These are phyloP conservation scores for Hordeum vulgare DNA, from an alignment of 176 grass and related monocot species.

Conservation along the genomic window DNA sequence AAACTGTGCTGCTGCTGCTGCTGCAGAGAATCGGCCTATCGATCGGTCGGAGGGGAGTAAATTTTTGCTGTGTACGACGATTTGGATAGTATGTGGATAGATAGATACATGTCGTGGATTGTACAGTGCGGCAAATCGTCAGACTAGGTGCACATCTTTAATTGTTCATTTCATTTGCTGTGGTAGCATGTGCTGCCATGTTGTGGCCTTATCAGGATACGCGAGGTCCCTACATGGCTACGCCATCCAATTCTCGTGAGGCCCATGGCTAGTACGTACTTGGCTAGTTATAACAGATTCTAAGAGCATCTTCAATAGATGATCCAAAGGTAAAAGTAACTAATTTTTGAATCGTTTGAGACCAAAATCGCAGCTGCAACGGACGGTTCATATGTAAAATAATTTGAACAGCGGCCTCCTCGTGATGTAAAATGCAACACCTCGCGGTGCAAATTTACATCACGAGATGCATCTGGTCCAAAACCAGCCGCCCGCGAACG, in stretches of 20 bases:
- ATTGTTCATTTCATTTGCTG: not conserved
- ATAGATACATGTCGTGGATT: not conserved
- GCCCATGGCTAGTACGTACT: too few species aligned
- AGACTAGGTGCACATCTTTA: not conserved
- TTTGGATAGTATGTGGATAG: not conserved
- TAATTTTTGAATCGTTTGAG: too few species aligned
- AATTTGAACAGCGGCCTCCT: too few species aligned
- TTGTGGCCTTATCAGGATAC: not conserved
- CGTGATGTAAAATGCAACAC: too few species aligned
- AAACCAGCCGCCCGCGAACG: too few species aligned
- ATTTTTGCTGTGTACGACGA: not conserved
- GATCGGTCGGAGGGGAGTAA: not conserved
- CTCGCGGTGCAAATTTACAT: too few species aligned
- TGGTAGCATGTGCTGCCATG: constrained; percentile 13
- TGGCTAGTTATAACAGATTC: too few species aligned
- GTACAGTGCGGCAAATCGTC: not conserved
- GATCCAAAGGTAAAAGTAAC: too few species aligned
- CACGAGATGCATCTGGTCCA: too few species aligned
- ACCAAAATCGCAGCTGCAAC: too few species aligned
- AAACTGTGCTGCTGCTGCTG: not conserved
- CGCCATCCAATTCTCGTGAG: not conserved
- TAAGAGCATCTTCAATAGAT: too few species aligned
- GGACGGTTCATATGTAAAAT: too few species aligned
- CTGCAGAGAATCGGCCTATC: not conserved
- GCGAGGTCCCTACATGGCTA: not conserved